Percentiles rank a stretch among this genome's conserved stretches.
Conservation (phyloP, 208 protist genomes). For the Acanthamoeba castellanii region DNA sequence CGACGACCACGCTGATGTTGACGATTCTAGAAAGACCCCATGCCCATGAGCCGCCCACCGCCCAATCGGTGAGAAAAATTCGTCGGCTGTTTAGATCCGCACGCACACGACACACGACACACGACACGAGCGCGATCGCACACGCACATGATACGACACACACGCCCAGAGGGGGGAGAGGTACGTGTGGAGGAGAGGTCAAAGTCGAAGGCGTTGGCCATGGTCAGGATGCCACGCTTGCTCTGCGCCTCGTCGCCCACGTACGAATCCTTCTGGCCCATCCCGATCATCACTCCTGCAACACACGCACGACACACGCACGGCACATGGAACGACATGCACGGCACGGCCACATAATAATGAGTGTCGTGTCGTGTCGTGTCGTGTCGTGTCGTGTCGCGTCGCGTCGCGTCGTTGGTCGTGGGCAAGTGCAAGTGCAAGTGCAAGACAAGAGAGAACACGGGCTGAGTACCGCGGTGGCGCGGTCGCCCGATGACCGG, state of each 20-base stretch:
- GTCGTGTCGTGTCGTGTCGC: neutral
- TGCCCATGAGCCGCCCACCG: neutral
- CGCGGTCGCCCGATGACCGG: constrained; percentile 97
- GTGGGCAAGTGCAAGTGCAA: neutral
- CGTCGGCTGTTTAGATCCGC: too few relatives aligned
- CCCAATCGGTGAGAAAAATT: neutral
- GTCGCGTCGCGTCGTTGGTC: neutral
- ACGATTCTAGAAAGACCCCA: neutral
- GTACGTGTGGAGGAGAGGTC: neutral
- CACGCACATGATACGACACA: neutral
- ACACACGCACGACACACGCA: too few relatives aligned
- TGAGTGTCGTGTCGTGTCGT: too few relatives aligned
- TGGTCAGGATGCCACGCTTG: constrained; percentile 90
- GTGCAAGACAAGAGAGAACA: neutral
- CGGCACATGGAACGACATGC: too few relatives aligned
- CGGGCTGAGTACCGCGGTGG: constrained; percentile 87
- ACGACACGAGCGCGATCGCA: neutral
- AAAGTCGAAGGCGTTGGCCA: neutral
- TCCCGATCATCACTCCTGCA: constrained; percentile 95
- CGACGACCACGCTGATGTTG: too few relatives aligned
- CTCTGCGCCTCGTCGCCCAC: constrained; percentile 95
- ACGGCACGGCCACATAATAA: too few relatives aligned
- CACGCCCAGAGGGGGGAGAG: neutral
- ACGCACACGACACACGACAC: too few relatives aligned
- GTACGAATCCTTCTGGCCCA: constrained; percentile 94